Base-by-base conservation (phyloP, 495 filamentous ascomycete genomes). In the Darksidea phi region DNA sequence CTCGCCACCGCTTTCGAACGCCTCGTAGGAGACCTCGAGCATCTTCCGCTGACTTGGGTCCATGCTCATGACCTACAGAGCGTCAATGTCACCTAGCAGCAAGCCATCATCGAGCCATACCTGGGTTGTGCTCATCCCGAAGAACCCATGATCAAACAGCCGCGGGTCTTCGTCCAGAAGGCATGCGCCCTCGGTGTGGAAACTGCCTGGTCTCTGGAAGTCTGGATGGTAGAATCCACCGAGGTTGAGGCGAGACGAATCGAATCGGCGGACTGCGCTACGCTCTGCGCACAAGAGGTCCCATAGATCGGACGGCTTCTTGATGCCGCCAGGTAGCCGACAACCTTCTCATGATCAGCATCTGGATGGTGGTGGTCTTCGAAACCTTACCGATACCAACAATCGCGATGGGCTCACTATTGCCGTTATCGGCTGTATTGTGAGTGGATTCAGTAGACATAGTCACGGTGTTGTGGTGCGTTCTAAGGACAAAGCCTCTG, bases 11-110 rank as follows among this genome's bases (percentile, higher is more conserved):
- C 21, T 48, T 43, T 73, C 73, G 8, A 74, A 54, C 17, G 53
- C 49, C 47, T 75, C 73, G 48, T 67, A 75, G 2, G 57, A 58
- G 2, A 72, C 67, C 26, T 67, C 64, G 0, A 67, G 38, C 0
- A 67, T 45, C 24, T 59, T 60, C 12, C 64, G 34, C 17, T 62
- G 59, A 8, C 43, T 13, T 0, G 64, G 59, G 43, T 67, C 64
- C 47, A 67, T 48, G 20, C n/a, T n/a, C n/a, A n/a, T n/a, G n/a
- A n/a, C n/a, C n/a, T 23, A 21, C 12, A 18, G 18, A n/a, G 54
- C 58, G 37, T 63, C 53, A n/a, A 47, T 10, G 11, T 25, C n/a
- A n/a, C n/a, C n/a, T n/a, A n/a, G n/a, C n/a, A n/a, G n/a, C n/a
- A n/a, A n/a, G n/a, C n/a, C n/a, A n/a, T n/a, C n/a, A n/a, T n/a